Conservation (phyloP, 2,329 filamentous ascomycete genomes). For the Ceratocystis lukuohia region DNA sequence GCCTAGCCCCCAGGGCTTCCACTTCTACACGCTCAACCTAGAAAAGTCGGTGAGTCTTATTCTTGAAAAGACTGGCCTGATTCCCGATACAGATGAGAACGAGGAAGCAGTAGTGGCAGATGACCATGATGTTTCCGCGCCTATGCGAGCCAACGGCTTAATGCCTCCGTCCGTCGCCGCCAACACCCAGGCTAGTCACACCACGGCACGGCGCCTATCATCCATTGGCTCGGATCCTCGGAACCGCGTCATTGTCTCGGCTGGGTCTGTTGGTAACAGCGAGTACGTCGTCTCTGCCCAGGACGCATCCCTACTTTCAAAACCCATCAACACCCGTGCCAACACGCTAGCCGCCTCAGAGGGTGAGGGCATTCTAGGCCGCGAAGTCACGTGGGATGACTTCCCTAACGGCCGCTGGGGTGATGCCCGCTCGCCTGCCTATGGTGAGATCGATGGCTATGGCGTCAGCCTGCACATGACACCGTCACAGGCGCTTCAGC, state of each 20-base stretch:
- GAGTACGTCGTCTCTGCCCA: constrained; percentile 60
- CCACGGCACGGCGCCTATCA: constrained; percentile 49
- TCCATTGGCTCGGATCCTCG: constrained; percentile 73
- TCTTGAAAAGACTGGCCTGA: constrained; percentile 71
- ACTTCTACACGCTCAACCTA: constrained; percentile 94
- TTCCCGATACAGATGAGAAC: constrained; percentile 39
- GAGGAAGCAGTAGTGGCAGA: constrained; percentile 29
- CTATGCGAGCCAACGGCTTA: constrained; percentile 30
- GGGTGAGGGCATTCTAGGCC: constrained; percentile 74
- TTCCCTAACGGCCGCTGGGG: constrained; percentile 95
- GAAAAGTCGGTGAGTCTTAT: constrained; percentile 95
- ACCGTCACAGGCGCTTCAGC: constrained; percentile 62
- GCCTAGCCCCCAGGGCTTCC: constrained; percentile 56
- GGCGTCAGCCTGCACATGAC: constrained; percentile 90
- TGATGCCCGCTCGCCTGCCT: constrained; percentile 81
- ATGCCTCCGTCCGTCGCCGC: constrained; percentile 32
- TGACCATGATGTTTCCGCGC: constrained; percentile 20
- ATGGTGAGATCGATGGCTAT: constrained; percentile 96
- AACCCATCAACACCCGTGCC: constrained; percentile 60
- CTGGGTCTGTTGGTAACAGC: constrained; percentile 43
- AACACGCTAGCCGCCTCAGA: constrained; percentile 90
- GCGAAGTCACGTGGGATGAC: constrained; percentile 97
- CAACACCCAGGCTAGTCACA: constrained; percentile 26
- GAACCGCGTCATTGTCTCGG: constrained; percentile 74
- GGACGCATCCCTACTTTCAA: constrained; percentile 63